Percentiles rank a stretch among this genome's conserved stretches.
Conservation (phyloP, 805 yeast genomes). For the Kockiozyma suomiensis region DNA sequence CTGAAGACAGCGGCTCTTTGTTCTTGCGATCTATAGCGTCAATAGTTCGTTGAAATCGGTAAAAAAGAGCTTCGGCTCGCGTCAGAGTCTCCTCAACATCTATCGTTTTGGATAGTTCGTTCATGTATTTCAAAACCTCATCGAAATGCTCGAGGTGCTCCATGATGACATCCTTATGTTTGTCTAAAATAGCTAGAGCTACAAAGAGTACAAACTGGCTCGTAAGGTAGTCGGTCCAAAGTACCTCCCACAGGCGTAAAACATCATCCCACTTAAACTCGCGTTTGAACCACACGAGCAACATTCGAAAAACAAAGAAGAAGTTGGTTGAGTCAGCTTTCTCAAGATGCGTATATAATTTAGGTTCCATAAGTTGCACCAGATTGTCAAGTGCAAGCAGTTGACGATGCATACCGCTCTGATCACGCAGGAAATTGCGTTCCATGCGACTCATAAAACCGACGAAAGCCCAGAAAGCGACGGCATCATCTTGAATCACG, state of each 20-base stretch:
- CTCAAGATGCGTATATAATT: slow-evolving; percentile 76
- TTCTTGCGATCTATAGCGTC: slow-evolving; percentile 62
- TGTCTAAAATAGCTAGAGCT: slow-evolving; percentile 86
- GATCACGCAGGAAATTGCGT: slow-evolving; percentile 86
- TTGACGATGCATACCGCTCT: slow-evolving; percentile 89
- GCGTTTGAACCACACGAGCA: slow-evolving; percentile 92
- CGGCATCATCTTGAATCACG: slow-evolving; percentile 62
- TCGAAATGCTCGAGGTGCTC: slow-evolving; percentile 78
- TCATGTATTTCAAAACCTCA: slow-evolving; percentile 89
- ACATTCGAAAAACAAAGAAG: slow-evolving; percentile 93
- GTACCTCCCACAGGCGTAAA: slow-evolving; percentile 82
- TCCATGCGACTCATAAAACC: slow-evolving; percentile 94
- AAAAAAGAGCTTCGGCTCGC: slow-evolving; percentile 81
- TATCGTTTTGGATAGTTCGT: slow-evolving; percentile 78
- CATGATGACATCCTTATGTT: slow-evolving; percentile 76
- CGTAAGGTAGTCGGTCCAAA: slow-evolving; percentile 85
- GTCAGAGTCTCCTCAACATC: slow-evolving; percentile 75
- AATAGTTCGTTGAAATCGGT: slow-evolving; percentile 77
- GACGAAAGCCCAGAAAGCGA: slow-evolving; percentile 87
- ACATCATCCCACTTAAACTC: slow-evolving; percentile 82
- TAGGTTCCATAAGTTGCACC: slow-evolving; percentile 88
- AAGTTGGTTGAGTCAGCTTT: slow-evolving; percentile 87
- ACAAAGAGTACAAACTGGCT: slow-evolving; percentile 87
- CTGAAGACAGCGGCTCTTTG: slow-evolving; percentile 24
- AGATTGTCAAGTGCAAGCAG: slow-evolving; percentile 80